Base-by-base conservation (phyloP, 1,284 basidiomycete genomes). In the Exsudoporus floridanus region DNA sequence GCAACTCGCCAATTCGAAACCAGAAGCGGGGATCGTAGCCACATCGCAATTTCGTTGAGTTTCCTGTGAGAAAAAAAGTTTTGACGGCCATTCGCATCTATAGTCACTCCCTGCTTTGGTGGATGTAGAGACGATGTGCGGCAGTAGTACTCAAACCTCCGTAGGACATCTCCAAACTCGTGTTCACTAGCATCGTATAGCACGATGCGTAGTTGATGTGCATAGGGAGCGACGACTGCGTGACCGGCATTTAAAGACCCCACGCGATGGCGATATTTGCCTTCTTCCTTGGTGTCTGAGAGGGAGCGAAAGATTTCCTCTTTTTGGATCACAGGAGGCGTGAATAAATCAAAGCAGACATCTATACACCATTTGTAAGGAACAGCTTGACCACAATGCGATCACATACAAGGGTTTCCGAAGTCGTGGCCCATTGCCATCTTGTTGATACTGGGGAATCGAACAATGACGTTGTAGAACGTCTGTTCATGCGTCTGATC, bases 341-440 rank as follows among this genome's bases (percentile, higher is more conserved):
- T 80, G n/a, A 78, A 59, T 2, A 83, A 73, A 54, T 86, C 83
- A 52, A 88, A 84, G 57, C 82, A 82, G n/a, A 86, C 70, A 63
- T 81, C 84, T 86, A 51, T 27, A 18, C 41, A 31, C 36, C 45
- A 7, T 48, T 18, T 7, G 54, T 51, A 9, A 56, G 43, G 10
- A 48, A 31, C 30, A 49, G 23, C 47, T 62, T 42, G 57, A 21
- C 8, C 21, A 18, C 12, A 55, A 23, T 13, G 18, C 33, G 12
- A 40, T 36, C 21, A 63, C 73, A 53, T 58, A 77, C 72, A 76
- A 36, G 69, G 74, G 48, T 73, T 71, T 6, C 73, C 74, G 39
- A 68, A 73, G 52, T 87, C 83, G 45, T 76, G 71, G 3, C 84
- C 84, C 36, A 80, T 71, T 3, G 77, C 84, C 43, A 88, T 73